Evolutionary conservation across 2,329 filamentous ascomycete species (phyloP).

Genomic region (Hypoxylon sp.): DNA sequence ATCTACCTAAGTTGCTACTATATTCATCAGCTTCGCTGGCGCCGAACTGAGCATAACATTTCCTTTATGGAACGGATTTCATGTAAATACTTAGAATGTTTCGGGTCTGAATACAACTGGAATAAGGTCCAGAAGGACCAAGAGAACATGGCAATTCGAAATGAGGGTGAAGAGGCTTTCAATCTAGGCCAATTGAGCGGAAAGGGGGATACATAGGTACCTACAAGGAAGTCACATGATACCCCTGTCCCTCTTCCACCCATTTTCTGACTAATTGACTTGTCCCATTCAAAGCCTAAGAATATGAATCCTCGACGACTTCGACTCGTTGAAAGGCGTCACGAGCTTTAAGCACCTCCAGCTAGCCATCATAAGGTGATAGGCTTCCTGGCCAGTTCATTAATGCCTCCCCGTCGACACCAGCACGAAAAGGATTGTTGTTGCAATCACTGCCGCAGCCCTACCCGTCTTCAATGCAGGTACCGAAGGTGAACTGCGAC

Average conservation of each 20-base stretch:
- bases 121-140: not conserved
- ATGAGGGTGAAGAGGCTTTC: not conserved
- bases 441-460: too few species aligned
- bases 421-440: too few species aligned
- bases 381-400: too few species aligned
- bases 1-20: too few species aligned
- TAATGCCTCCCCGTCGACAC: too few species aligned
- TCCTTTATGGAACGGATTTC: not conserved
- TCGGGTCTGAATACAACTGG: not conserved
- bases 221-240: not conserved
- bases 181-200: not conserved
- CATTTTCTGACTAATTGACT: not conserved
- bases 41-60: not conserved
- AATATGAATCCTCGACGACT: not conserved
- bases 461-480: too few species aligned
- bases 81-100: not conserved
- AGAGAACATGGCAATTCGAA: not conserved
- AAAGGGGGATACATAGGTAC: not conserved
- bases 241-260: not conserved
- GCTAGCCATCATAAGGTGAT: too few species aligned
- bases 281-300: not conserved
- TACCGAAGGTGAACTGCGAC: too few species aligned
- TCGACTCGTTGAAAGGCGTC: not conserved
- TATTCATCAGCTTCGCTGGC: not conserved
- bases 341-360: too few species aligned